Evolutionary conservation across 371 early-diverging fungal genomes (phyloP).

Genomic region (Mucor piriformis): DNA sequence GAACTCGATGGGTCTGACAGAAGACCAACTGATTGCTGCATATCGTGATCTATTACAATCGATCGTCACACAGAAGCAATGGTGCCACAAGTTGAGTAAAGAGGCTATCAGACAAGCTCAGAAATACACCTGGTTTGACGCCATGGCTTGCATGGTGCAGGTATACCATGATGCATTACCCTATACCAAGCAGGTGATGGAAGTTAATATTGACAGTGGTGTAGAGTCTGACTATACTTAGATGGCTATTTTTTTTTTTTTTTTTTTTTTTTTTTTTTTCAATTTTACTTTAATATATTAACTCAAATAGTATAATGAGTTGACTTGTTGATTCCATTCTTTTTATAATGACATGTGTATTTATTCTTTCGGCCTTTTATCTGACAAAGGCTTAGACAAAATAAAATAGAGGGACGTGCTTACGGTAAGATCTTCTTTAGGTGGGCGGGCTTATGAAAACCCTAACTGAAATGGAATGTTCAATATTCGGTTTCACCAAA

Average conservation of each 20-base stretch:
- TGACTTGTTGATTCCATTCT: no score
- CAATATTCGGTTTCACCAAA: no score
- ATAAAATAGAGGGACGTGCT: no score
- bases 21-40: slow-evolving; percentile 7
- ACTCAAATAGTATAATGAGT: no score
- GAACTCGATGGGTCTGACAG: slow-evolving; percentile 24
- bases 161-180: slow-evolving; percentile 34
- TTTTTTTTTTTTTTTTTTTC: not conserved
- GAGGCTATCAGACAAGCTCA: slow-evolving; percentile 30
- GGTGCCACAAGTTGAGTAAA: slow-evolving; percentile 20
- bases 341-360: no score
- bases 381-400: no score
- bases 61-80: slow-evolving; percentile 19
- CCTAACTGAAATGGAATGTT: no score
- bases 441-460: no score
- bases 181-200: not conserved
- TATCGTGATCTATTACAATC: slow-evolving; percentile 29
- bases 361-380: no score
- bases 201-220: slow-evolving; percentile 24
- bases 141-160: slow-evolving; percentile 48
- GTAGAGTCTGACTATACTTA: slow-evolving; percentile 29
- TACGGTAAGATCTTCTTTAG: no score
- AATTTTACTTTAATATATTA: no score
- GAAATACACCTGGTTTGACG: slow-evolving; percentile 50
- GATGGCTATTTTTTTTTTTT: not conserved